A percentile compares a stretch with the other conserved stretches of the same genome.
Evolutionary conservation across 2,329 filamentous ascomycete species (phyloP).

Genomic region (Clarireedia sp.): DNA sequence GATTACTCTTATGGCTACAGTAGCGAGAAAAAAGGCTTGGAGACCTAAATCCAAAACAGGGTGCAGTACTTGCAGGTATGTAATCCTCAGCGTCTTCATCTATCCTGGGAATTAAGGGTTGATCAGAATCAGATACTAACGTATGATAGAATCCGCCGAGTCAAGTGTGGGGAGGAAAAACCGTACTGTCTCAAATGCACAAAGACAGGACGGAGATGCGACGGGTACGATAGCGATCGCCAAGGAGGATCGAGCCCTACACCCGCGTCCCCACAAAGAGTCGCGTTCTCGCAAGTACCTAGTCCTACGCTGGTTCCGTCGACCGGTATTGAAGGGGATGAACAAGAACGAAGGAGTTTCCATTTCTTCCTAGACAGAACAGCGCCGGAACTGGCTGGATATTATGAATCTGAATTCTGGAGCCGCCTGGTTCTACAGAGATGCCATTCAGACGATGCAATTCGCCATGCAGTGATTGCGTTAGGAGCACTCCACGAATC

Average conservation of each 20-base stretch:
- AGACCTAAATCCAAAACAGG: slow-evolving; percentile 24
- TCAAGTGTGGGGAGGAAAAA: slow-evolving; percentile 27
- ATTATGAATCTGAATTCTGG: slow-evolving; percentile 23
- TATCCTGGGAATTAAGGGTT: neutral
- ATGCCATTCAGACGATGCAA: slow-evolving; percentile 17
- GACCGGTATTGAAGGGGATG: neutral
- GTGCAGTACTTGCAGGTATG: slow-evolving; percentile 26
- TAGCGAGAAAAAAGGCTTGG: slow-evolving; percentile 21
- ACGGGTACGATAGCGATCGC: slow-evolving; percentile 20
- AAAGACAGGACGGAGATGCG: slow-evolving; percentile 24
- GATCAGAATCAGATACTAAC: neutral
- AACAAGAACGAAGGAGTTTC: slow-evolving; percentile 11
- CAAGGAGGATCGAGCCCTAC: neutral
- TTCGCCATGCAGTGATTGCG: slow-evolving; percentile 19
- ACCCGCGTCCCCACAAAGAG: neutral
- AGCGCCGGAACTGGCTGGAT: slow-evolving; percentile 19
- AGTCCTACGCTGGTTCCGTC: neutral
- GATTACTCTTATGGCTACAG: neutral
- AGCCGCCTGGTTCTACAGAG: slow-evolving; percentile 18
- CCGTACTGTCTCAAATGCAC: slow-evolving; percentile 25
- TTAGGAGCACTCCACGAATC: slow-evolving; percentile 17
- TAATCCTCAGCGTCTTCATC: neutral
- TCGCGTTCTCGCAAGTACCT: neutral
- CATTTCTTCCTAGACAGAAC: slow-evolving; percentile 22
- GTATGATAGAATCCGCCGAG: slow-evolving; percentile 20